Evolutionary conservation across 2,329 filamentous ascomycete species (phyloP), one percentile per base, ranked within the genome.

Genomic region (Chrysoporthe austroafricana): DNA sequence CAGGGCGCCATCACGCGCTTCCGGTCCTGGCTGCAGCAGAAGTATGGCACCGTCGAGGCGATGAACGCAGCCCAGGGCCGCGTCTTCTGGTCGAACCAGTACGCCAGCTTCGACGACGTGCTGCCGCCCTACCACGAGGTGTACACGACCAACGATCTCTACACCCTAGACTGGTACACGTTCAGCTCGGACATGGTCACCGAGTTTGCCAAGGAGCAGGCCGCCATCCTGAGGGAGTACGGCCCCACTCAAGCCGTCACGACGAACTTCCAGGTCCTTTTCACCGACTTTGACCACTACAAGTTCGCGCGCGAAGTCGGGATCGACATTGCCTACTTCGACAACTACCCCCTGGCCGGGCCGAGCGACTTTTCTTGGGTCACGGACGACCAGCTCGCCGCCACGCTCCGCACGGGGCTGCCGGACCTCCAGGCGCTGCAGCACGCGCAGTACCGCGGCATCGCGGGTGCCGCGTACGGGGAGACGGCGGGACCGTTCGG

Each of bases 111-210:
- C 57, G 71, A 72, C 9, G 59, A 70, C 3, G 69, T 73, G 3
- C 62, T 71, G 50, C 72, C 70, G 4, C 72, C 72, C 1, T 72
- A 69, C 57, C 63, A 72, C 59, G 69, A 73, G 58, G 66, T 73
- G 0, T 73, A 73, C 61, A 73, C 72, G 13, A 70, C 69, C 32
- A 73, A 73, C 44, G 58, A 73, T n/a, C 63, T 69, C 1, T 67
- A 72, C 59, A 72, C 71, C 14, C 64, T 73, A 14, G 72, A 73
- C 18, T 73, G 72, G 70, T 73, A 71, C 65, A 70, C 67, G 6
- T 73, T 73, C 48, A 70, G 68, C 16, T 73, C 72, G 3, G 72
- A 73, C 61, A 73, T 73, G 71, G 69, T 73, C 21, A 70, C 69
- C 36, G 72, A 73, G 8, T 73, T 73, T 39, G 71, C 71, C n/a